phyloP scores from a whole-genome alignment of 192 early-diverging fungal species.

The Coemansia sp. region DNA sequence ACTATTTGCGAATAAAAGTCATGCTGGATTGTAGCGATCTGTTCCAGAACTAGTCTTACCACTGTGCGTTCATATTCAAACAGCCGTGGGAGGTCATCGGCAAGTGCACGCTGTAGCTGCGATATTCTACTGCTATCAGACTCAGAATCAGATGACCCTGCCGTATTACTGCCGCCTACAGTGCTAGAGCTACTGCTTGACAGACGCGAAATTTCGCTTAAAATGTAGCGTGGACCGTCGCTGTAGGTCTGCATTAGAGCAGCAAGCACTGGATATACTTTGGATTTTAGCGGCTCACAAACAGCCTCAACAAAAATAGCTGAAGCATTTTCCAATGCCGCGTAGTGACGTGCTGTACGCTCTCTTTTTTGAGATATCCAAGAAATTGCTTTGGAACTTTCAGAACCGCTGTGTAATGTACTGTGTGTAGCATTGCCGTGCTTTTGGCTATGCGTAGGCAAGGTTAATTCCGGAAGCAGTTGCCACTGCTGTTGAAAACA shows the following conservation, averaged over 20 bases:
- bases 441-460: neutral
- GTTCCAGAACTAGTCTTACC: constrained; percentile 28
- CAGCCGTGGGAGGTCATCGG: constrained; percentile 41
- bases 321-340: constrained; percentile 12
- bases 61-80: constrained; percentile 41
- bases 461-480: neutral
- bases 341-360: constrained; percentile 12
- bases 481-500: constrained; percentile 11
- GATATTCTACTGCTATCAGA: constrained; percentile 12
- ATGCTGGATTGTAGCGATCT: constrained; percentile 30
- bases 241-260: constrained; percentile 42
- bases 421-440: neutral
- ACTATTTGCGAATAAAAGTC: constrained; percentile 25
- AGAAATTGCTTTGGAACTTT: neutral
- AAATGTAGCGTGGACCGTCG: constrained; percentile 43
- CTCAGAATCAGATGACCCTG: constrained; percentile 8
- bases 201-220: constrained; percentile 33
- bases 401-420: neutral
- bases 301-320: neutral
- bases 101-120: constrained; percentile 20
- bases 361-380: constrained; percentile 17
- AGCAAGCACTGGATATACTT: constrained; percentile 37
- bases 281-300: constrained; percentile 25
- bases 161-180: too few relatives aligned
- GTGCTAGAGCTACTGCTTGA: constrained; percentile 12